These are phyloP conservation scores for Triangularia setosa DNA, from an alignment of 2,329 filamentous ascomycete species.

Conservation along the genomic window DNA sequence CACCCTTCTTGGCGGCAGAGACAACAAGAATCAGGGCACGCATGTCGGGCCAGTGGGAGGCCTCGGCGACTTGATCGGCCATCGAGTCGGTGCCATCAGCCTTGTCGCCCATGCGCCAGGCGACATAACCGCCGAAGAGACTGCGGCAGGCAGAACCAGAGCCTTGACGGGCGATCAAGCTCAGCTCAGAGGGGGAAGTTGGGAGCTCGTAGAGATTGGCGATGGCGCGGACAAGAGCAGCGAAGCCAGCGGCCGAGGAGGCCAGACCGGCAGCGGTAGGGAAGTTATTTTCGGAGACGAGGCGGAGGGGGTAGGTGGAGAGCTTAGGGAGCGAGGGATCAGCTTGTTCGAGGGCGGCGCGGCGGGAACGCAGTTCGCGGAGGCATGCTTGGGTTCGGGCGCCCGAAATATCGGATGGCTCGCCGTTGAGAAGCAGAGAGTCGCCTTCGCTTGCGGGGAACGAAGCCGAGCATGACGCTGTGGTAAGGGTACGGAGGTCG, in stretches of 20 bases:
- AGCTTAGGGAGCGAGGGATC: conserved; percentile 78
- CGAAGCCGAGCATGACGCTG: conserved; percentile 77
- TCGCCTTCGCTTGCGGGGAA: conserved; percentile 59
- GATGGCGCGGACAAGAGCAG: conserved; percentile 74
- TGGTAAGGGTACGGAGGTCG: conserved; percentile 93
- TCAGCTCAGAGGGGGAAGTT: conserved; percentile 76
- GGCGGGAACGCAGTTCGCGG: conserved; percentile 74
- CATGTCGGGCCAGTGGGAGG: conserved; percentile 93
- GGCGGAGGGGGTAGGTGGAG: conserved; percentile 69
- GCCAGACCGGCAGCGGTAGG: conserved; percentile 90
- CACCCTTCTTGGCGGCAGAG: conserved; percentile 91
- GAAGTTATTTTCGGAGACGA: conserved; percentile 98
- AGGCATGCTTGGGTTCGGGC: conserved; percentile 94
- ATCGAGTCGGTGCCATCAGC: conserved; percentile 81
- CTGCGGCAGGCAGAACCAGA: conserved; percentile 92
- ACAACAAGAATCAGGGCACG: conserved; percentile 86
- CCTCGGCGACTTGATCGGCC: conserved; percentile 83
- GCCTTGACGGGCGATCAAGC: conserved; percentile 84
- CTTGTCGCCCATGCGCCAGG: conserved; percentile 77
- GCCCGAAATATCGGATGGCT: conserved; percentile 77
- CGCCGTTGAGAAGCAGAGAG: conserved; percentile 78
- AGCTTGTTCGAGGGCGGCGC: conserved; percentile 67
- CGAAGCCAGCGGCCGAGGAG: conserved; percentile 66
- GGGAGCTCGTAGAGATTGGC: conserved; percentile 88
- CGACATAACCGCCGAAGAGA: conserved; percentile 92